phyloP scores from a whole-genome alignment of 345 rosid genomes.

The Schrenkiella parvula region DNA sequence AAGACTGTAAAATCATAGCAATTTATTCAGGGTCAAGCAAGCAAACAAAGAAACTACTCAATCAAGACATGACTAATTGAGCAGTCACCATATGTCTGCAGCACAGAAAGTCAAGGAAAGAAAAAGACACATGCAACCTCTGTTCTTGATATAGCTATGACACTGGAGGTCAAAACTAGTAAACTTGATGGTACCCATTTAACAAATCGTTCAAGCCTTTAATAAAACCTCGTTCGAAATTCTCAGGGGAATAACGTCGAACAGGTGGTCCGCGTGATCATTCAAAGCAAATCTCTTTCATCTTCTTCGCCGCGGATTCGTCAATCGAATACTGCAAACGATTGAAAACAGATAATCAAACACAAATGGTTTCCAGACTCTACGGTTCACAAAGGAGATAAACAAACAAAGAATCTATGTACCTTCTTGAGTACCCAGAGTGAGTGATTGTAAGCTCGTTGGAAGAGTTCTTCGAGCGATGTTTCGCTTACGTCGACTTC shows the following conservation, averaged over 20 bases:
- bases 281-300: constrained; percentile 50
- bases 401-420: background rate
- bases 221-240: background rate
- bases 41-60: constrained; percentile 24
- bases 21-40: constrained; percentile 11
- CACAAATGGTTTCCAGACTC: background rate
- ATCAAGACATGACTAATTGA: constrained; percentile 19
- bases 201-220: background rate
- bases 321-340: constrained; percentile 69
- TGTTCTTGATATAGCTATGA: constrained; percentile 15
- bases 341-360: background rate
- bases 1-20: background rate
- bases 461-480: constrained; percentile 76
- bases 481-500: constrained; percentile 53
- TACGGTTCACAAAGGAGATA: background rate
- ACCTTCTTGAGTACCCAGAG: constrained; percentile 95
- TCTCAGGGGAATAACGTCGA: constrained; percentile 40
- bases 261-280: constrained; percentile 38
- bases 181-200: constrained; percentile 3
- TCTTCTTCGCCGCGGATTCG: constrained; percentile 57
- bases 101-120: constrained; percentile 22
- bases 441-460: constrained; percentile 80
- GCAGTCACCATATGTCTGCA: constrained; percentile 6
- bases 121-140: constrained; percentile 16
- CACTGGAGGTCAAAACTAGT: background rate